phyloP scores from a whole-genome alignment of 2,329 filamentous ascomycete species.

The Drechslera avenae region DNA sequence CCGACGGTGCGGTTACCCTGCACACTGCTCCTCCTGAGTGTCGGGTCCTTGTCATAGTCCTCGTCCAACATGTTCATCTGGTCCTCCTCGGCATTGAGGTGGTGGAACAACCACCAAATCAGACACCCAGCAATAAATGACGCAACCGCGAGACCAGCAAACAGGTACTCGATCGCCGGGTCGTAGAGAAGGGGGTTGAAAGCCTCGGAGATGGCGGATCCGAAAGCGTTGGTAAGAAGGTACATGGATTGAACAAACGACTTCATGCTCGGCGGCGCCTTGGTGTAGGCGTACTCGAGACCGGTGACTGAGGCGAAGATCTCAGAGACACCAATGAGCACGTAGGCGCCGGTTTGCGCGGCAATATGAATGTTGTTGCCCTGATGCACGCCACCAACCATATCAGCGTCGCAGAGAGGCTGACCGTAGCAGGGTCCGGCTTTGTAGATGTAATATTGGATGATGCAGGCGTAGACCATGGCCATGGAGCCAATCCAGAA shows the following conservation, averaged over 20 bases:
- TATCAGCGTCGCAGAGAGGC: conserved; percentile 43
- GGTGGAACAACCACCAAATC: conserved; percentile 48
- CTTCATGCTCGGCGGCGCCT: conserved; percentile 55
- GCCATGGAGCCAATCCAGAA: conserved; percentile 59
- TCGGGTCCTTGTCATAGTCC: conserved; percentile 41
- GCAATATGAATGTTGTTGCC: conserved; percentile 53
- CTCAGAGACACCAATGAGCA: conserved; percentile 55
- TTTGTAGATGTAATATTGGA: conserved; percentile 63
- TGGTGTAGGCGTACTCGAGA: conserved; percentile 56
- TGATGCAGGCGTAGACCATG: conserved; percentile 61
- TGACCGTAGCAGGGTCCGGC: conserved; percentile 58
- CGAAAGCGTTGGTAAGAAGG: conserved; percentile 65
- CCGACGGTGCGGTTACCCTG: conserved; percentile 28
- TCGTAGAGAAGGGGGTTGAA: conserved; percentile 66
- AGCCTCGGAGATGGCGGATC: conserved; percentile 66
- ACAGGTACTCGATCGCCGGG: conserved; percentile 71
- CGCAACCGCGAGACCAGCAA: conserved; percentile 39
- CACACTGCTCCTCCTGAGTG: conserved; percentile 33
- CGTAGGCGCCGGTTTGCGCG: conserved; percentile 54
- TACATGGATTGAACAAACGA: conserved; percentile 60
- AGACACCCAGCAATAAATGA: conserved; percentile 41
- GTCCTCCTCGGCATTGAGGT: conserved; percentile 46
- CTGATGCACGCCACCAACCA: conserved; percentile 36
- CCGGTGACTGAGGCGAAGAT: conserved; percentile 56
- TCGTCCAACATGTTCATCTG: conserved; percentile 45